A percentile compares a stretch with the other conserved stretches of the same genome.
Evolutionary conservation across 2,329 filamentous ascomycete genomes (phyloP).

Genomic region (Chrysoporthe puriensis): DNA sequence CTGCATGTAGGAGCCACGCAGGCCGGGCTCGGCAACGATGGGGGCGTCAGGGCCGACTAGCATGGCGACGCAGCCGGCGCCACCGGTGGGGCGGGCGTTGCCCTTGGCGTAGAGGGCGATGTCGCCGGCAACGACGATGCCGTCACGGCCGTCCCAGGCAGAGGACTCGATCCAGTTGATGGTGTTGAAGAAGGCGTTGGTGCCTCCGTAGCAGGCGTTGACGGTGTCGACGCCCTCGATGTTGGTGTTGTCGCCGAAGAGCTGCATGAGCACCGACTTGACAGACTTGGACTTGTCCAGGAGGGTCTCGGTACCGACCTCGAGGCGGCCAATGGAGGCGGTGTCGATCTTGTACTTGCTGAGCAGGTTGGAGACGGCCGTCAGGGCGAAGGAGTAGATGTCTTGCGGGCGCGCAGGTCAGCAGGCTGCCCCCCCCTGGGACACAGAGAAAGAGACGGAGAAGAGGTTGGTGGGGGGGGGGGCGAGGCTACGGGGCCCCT

Average conservation of each 20-base stretch:
- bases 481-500: too few relatives aligned
- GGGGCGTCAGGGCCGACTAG: slow-evolving; percentile 79
- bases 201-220: slow-evolving; percentile 87
- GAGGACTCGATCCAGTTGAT: slow-evolving; percentile 88
- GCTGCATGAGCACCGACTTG: slow-evolving; percentile 86
- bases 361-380: slow-evolving; percentile 75
- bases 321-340: slow-evolving; percentile 76
- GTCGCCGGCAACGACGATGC: slow-evolving; percentile 78
- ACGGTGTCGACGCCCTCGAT: slow-evolving; percentile 82
- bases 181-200: slow-evolving; percentile 81
- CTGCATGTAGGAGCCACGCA: slow-evolving; percentile 79
- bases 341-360: slow-evolving; percentile 83
- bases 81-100: slow-evolving; percentile 78
- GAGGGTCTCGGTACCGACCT: slow-evolving; percentile 84
- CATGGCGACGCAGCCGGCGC: slow-evolving; percentile 78
- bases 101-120: slow-evolving; percentile 88
- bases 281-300: slow-evolving; percentile 91
- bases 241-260: slow-evolving; percentile 83
- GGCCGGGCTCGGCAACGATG: slow-evolving; percentile 75
- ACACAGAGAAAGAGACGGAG: too few relatives aligned
- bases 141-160: slow-evolving; percentile 82
- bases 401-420: slow-evolving; percentile 51
- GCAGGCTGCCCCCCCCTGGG: background rate
- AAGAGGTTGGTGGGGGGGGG: background rate
- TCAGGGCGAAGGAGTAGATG: slow-evolving; percentile 85